Base-by-base conservation (phyloP, 441 rosid genomes). In the Populus hybrid region DNA sequence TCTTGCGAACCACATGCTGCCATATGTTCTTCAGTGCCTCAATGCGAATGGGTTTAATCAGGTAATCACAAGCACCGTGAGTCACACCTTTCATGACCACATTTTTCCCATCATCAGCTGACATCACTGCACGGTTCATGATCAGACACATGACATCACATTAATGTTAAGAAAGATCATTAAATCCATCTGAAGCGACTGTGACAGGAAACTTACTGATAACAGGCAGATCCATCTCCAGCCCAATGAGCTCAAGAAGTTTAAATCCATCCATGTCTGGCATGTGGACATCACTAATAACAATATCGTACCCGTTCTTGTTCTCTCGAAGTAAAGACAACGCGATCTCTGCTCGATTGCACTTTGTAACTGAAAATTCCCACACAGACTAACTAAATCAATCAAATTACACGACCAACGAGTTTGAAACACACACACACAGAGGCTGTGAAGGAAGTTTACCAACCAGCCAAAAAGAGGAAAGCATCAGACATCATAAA, bases 61-160 rank as follows among this genome's bases (percentile, higher is more conserved):
- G 83, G 83, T 92, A 95, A 82, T 95, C 97, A 42, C 97, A 94
- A 8, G 98, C 99, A 72, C 98, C 98, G 35, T 93, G 97, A n/a
- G 97, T 95, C 42, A 95, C 93, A 34, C 98, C 98, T 82, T 95
- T 90, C 95, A 92, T 91, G 6, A 95, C 97, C 40, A 95, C 97
- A 42, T 79, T 78, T 79, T 93, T 91, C 8, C 93, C 90, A 70
- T 91, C 98, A 84, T 95, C 99, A 9, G 93, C 97, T 0, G 99
- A 95, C 98, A 95, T 94, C 99, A 95, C 98, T 95, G 84, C 63
- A 34, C n/a, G 65, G 76, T 70, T 7, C 61, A 77, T 76, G 38
- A 36, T 72, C n/a, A 68, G 32, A 73, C 67, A 53, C 70, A 59
- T 32, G 63, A 32, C 18, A 72, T 64, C 71, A 63, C 50, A 50